phyloP scores from a whole-genome alignment of 805 yeast genomes.

The Ogataea ganodermae region DNA sequence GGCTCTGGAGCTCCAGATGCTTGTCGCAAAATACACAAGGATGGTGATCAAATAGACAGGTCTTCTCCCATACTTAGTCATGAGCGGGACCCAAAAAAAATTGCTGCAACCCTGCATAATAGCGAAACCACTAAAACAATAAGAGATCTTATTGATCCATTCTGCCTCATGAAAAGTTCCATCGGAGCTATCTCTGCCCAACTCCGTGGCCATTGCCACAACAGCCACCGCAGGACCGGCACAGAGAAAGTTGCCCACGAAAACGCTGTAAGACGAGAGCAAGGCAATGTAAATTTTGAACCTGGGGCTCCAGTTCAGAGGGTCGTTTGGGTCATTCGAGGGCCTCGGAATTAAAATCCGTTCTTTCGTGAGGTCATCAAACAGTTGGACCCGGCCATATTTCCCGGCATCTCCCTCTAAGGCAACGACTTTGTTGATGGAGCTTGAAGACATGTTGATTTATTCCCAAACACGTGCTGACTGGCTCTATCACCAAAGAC shows the following conservation, averaged over 20 bases:
- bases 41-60: slow-evolving; percentile 37
- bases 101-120: slow-evolving; percentile 42
- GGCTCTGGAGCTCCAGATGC: slow-evolving; percentile 36
- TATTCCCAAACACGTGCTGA: too few relatives aligned
- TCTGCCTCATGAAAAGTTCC: slow-evolving; percentile 8
- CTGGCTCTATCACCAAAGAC: too few relatives aligned
- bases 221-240: slow-evolving; percentile 14
- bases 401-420: neutral
- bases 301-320: slow-evolving; percentile 56
- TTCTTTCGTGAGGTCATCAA: slow-evolving; percentile 12
- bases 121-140: slow-evolving; percentile 12
- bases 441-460: slow-evolving; percentile 5
- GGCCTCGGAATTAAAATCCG: slow-evolving; percentile 60
- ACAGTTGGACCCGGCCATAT: slow-evolving; percentile 10
- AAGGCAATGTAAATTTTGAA: slow-evolving; percentile 10
- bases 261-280: slow-evolving; percentile 13
- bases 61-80: slow-evolving; percentile 40
- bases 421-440: slow-evolving; percentile 13
- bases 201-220: slow-evolving; percentile 4
- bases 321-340: slow-evolving; percentile 66
- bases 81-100: slow-evolving; percentile 38
- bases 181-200: slow-evolving; percentile 8
- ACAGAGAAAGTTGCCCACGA: slow-evolving; percentile 12
- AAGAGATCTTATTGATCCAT: slow-evolving; percentile 12
- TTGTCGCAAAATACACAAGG: slow-evolving; percentile 31